These are phyloP conservation scores for Biscogniauxia sp. DNA, from an alignment of 2,329 filamentous ascomycete species.

Conservation along the genomic window DNA sequence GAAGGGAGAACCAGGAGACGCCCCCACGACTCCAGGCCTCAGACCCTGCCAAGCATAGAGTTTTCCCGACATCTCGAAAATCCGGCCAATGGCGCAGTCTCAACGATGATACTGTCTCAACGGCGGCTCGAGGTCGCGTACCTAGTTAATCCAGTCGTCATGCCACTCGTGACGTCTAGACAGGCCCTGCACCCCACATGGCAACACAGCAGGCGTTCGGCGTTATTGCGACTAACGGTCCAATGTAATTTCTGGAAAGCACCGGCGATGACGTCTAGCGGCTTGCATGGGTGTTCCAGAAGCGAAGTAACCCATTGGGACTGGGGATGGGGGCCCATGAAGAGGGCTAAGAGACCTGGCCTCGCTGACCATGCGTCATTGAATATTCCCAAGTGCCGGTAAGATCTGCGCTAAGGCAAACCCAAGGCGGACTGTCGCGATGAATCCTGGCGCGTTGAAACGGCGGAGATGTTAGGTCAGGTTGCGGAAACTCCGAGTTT, in stretches of 20 bases:
- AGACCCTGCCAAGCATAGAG: background rate
- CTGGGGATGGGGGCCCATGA: background rate
- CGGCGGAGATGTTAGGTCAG: background rate
- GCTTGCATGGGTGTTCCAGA: background rate
- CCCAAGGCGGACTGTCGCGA: too few relatives aligned
- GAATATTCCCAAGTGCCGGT: background rate
- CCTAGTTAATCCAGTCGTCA: background rate
- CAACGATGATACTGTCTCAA: background rate
- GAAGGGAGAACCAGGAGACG: background rate
- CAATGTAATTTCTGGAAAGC: background rate
- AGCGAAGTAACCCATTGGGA: background rate
- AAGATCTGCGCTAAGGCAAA: background rate
- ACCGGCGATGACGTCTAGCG: background rate
- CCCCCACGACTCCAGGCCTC: background rate
- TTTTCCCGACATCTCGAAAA: background rate
- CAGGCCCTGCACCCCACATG: background rate
- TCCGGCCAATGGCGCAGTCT: background rate
- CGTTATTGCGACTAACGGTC: background rate
- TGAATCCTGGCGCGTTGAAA: background rate
- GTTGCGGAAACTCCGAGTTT: background rate
- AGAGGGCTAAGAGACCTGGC: background rate
- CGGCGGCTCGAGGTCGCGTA: background rate
- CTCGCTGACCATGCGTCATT: background rate
- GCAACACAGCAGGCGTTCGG: background rate
- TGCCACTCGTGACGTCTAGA: background rate